These are phyloP conservation scores for Xylaria acuta DNA, from an alignment of 495 filamentous ascomycete species.

Conservation along the genomic window DNA sequence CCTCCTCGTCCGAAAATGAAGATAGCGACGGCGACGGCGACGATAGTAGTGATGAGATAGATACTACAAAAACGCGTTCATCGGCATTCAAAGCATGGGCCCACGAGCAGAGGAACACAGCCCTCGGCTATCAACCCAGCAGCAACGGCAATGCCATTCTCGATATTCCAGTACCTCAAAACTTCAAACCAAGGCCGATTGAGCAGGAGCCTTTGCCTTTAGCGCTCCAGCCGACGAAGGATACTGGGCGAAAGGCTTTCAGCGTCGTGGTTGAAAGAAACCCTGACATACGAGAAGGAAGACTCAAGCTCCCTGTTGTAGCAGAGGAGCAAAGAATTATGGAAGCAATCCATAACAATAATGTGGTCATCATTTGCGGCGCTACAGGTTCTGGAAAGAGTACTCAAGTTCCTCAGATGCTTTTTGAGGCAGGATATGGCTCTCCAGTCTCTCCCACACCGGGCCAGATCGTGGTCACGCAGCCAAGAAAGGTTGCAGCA, in stretches of 20 bases:
- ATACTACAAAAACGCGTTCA: conserved; percentile 51
- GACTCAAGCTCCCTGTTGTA: conserved; percentile 85
- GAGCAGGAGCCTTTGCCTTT: conserved; percentile 78
- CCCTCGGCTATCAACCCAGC: conserved; percentile 57
- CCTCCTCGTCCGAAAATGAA: conserved; percentile 27
- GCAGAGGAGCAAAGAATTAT: conserved; percentile 97
- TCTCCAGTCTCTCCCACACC: conserved; percentile 75
- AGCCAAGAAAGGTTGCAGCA: conserved; percentile 77
- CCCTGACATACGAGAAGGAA: conserved; percentile 74
- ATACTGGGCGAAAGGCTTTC: conserved; percentile 73
- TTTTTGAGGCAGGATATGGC: conserved; percentile 93
- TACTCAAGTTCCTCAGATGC: conserved; percentile 93
- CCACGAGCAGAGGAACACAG: conserved; percentile 79
- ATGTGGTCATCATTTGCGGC: conserved; percentile 90
- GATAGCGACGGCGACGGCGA: conserved; percentile 36
- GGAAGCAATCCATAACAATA: conserved; percentile 92
- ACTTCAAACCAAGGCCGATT: conserved; percentile 64
- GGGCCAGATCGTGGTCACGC: conserved; percentile 93
- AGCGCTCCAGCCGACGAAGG: conserved; percentile 71
- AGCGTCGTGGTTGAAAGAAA: conserved; percentile 74
- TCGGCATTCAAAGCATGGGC: conserved; percentile 97
- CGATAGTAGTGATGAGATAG: conserved; percentile 34
- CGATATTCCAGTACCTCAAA: conserved; percentile 52
- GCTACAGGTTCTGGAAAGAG: conserved; percentile 97
- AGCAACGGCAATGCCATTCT: conserved; percentile 38